Conservation (phyloP, 495 filamentous ascomycete genomes). For the Friedmanniomyces endolithicus region DNA sequence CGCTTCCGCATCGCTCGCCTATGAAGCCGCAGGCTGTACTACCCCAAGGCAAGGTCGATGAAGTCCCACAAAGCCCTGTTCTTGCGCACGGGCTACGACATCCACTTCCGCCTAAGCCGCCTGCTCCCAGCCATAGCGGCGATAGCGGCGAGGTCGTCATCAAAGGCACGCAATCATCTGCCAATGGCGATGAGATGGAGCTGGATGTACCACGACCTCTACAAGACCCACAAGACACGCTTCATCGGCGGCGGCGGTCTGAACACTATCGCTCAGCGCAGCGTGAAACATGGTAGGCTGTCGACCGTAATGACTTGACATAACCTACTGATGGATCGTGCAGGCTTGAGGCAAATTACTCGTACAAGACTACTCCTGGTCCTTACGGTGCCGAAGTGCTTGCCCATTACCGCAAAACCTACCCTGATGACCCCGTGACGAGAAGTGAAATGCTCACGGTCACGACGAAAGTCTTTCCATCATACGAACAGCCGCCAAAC, state of each 20-base stretch:
- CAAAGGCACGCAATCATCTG: conserved; percentile 2
- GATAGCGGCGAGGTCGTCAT: not conserved
- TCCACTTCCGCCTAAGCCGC: not conserved
- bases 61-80: not conserved
- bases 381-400: not conserved
- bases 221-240: conserved; percentile 1
- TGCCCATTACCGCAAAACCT: not conserved
- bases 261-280: conserved; percentile 3
- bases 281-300: conserved; percentile 5
- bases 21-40: not conserved
- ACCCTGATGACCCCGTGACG: not conserved
- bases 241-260: conserved; percentile 2
- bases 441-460: not conserved
- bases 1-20: not conserved
- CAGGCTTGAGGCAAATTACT: not conserved
- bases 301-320: not conserved
- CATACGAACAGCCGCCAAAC: not conserved
- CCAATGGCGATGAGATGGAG: conserved; percentile 8
- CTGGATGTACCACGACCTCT: conserved; percentile 7
- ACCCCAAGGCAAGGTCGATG: not conserved
- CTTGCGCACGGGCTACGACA: not conserved
- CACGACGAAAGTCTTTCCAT: not conserved
- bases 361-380: not conserved
- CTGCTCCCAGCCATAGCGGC: not conserved
- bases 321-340: not conserved